phyloP scores from a whole-genome alignment of 305 asterid genomes.

The Coffea humblotiana region DNA sequence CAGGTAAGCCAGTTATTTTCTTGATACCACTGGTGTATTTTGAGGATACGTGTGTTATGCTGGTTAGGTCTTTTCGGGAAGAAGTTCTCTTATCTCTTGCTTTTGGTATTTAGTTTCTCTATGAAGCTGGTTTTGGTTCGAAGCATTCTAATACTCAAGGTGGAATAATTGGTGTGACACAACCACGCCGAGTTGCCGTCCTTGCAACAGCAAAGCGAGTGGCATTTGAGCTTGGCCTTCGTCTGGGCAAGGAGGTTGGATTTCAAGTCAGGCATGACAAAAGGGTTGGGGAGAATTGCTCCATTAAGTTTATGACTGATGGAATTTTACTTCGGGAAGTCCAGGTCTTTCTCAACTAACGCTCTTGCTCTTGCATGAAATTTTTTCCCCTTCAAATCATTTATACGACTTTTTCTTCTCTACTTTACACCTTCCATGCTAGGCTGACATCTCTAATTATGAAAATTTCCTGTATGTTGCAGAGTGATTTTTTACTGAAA shows the following conservation, averaged over 20 bases:
- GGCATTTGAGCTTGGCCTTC: slow-evolving; percentile 84
- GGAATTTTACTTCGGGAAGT: slow-evolving; percentile 97
- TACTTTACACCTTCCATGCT: slow-evolving; percentile 7
- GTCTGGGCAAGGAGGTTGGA: slow-evolving; percentile 84
- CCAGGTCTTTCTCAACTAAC: slow-evolving; percentile 49
- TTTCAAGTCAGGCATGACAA: slow-evolving; percentile 97
- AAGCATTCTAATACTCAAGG: slow-evolving; percentile 38
- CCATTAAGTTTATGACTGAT: slow-evolving; percentile 97
- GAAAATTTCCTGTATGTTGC: slow-evolving; percentile 9
- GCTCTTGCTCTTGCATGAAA: neutral
- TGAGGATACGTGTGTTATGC: neutral
- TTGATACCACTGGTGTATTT: slow-evolving; percentile 17
- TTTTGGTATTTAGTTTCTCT: slow-evolving; percentile 65
- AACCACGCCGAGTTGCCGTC: slow-evolving; percentile 97
- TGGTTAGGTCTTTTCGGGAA: neutral
- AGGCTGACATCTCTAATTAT: too few relatives aligned
- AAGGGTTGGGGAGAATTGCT: slow-evolving; percentile 73
- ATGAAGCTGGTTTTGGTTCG: slow-evolving; percentile 89
- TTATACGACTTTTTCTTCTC: neutral
- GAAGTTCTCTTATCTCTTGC: slow-evolving; percentile 19
- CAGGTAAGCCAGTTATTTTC: slow-evolving; percentile 55
- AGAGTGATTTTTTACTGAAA: slow-evolving; percentile 81
- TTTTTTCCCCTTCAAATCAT: neutral
- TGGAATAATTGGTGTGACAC: slow-evolving; percentile 96
- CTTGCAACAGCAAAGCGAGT: slow-evolving; percentile 98